Evolutionary conservation across 2,329 filamentous ascomycete genomes (phyloP).

Genomic region (Alternaria novae-zelandiae): DNA sequence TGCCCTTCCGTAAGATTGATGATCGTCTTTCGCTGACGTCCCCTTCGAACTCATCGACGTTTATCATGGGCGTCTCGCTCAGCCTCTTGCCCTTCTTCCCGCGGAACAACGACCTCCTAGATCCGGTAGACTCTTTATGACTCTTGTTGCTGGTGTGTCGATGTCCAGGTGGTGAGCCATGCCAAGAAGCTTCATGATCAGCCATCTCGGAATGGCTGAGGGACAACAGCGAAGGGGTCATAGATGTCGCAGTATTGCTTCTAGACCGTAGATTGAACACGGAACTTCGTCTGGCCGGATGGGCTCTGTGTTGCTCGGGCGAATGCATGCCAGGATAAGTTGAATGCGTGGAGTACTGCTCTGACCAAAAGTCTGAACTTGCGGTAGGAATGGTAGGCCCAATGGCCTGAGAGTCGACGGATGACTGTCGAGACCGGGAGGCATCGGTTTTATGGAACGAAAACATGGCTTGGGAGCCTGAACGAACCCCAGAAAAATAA

Average conservation of each 20-base stretch:
- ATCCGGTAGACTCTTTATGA: slow-evolving; percentile 29
- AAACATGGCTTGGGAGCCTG: slow-evolving; percentile 40
- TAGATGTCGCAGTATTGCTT: slow-evolving; percentile 47
- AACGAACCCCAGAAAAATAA: slow-evolving; percentile 11
- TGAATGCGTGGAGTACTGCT: slow-evolving; percentile 32
- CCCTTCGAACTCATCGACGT: slow-evolving; percentile 31
- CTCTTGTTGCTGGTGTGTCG: slow-evolving; percentile 27
- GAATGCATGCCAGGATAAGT: slow-evolving; percentile 38
- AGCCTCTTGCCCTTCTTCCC: slow-evolving; percentile 44
- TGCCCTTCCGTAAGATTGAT: slow-evolving; percentile 44
- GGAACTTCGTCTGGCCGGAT: slow-evolving; percentile 38
- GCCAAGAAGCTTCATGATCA: slow-evolving; percentile 25
- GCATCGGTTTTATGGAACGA: slow-evolving; percentile 45
- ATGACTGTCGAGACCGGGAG: slow-evolving; percentile 42
- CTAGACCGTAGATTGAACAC: slow-evolving; percentile 47
- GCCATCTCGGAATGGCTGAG: slow-evolving; percentile 32
- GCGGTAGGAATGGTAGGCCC: slow-evolving; percentile 29
- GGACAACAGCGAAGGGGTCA: slow-evolving; percentile 36
- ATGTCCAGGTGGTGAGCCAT: slow-evolving; percentile 33
- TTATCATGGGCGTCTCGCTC: slow-evolving; percentile 38
- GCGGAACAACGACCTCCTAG: slow-evolving; percentile 42
- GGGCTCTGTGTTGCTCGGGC: slow-evolving; percentile 35
- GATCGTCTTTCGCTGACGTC: slow-evolving; percentile 34
- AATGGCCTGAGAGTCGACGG: slow-evolving; percentile 38
- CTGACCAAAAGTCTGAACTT: slow-evolving; percentile 30